phyloP scores from a whole-genome alignment of 345 rosid species.

The Salix udensis region DNA sequence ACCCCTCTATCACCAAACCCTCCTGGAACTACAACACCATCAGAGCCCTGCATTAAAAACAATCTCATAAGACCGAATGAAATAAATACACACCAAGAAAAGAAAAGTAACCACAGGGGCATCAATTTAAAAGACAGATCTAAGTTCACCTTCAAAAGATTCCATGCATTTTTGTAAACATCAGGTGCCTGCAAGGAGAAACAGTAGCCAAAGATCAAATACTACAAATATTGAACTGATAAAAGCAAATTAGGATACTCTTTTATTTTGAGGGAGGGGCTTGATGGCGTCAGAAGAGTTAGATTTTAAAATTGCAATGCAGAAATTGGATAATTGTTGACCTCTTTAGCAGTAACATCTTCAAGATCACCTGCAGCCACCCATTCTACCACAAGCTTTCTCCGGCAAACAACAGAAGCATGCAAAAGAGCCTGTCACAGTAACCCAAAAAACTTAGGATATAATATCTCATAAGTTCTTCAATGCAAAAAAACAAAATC shows the following conservation, averaged over 20 bases:
- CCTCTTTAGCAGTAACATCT: constrained; percentile 66
- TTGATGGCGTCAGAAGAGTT: background rate
- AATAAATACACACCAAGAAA: background rate
- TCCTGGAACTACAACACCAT: constrained; percentile 91
- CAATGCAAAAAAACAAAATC: background rate
- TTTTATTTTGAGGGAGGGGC: background rate
- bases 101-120: background rate
- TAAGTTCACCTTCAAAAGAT: constrained; percentile 59
- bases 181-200: constrained; percentile 62
- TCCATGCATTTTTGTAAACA: constrained; percentile 84
- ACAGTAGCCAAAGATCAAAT: constrained; percentile 14
- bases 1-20: constrained; percentile 99
- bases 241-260: background rate
- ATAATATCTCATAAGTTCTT: background rate
- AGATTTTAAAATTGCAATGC: background rate
- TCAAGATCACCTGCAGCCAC: constrained; percentile 98
- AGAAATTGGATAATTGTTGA: constrained; percentile 23
- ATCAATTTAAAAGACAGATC: constrained; percentile 7
- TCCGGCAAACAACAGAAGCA: constrained; percentile 86
- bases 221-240: background rate
- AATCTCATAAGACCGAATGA: constrained; percentile 6
- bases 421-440: constrained; percentile 84
- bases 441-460: constrained; percentile 16
- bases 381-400: constrained; percentile 83
- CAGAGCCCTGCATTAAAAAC: constrained; percentile 56